phyloP scores from a whole-genome alignment of 148 eudicot species.

The Agrostemma githago region DNA sequence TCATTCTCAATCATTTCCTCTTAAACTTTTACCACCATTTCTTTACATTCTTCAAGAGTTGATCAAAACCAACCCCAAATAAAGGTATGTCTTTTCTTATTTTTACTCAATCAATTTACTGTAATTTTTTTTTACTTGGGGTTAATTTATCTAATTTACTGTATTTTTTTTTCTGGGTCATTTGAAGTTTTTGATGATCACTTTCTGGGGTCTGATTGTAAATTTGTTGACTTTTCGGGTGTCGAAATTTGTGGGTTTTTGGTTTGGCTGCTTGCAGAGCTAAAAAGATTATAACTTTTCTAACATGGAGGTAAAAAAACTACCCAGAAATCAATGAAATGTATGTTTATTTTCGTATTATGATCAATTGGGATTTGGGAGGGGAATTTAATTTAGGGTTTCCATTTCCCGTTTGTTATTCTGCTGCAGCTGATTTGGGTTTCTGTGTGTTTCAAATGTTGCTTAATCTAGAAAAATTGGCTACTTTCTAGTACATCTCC shows the following conservation, averaged over 20 bases:
- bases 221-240: not conserved
- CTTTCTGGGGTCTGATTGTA: not conserved
- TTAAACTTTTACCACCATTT: not conserved
- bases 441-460: not conserved
- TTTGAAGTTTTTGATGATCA: not conserved
- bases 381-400: constrained; percentile 13
- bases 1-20: not conserved
- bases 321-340: not conserved
- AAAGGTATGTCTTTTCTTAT: not conserved
- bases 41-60: not conserved
- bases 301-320: not conserved
- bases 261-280: not conserved
- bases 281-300: constrained; percentile 9
- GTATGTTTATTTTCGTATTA: not conserved
- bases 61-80: not conserved
- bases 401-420: not conserved
- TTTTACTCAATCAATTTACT: not conserved
- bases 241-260: not conserved
- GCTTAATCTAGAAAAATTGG: not conserved
- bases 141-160: too few relatives aligned
- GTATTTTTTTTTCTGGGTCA: not conserved
- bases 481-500: not conserved
- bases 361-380: constrained; percentile 1
- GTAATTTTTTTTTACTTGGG: not conserved
- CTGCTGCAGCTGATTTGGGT: constrained; percentile 14